Evolutionary conservation across 768 basidiomycete species (phyloP), one percentile per base, ranked within the genome.

Genomic region (Russula foetens): DNA sequence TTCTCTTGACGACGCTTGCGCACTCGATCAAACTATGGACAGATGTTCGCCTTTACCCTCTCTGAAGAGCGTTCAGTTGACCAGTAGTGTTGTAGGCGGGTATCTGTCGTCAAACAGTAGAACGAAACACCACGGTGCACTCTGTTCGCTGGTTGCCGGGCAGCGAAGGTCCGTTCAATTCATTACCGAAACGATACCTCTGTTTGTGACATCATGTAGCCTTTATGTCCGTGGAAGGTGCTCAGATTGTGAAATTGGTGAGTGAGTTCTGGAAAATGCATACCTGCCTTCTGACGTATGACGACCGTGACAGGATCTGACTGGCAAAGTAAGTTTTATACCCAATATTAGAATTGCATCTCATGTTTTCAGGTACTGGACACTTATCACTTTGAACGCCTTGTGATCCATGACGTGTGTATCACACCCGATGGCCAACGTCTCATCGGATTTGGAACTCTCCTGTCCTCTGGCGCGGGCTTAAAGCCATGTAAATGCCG

Each of bases 11-110:
- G 2, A 87, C 85, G 71, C 75, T 86, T 53, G 75, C 73, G 26
- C 77, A 81, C 54, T 83, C 81, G 14, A 76, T 88, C 61, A 89
- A 88, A 72, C 73, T 89, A 33, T 90, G 88, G 88, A 83, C 79
- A 24, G 81, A 84, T 73, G 87, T 85, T 56, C 41, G 76, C 71
- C 47, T 17, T n/a, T 45, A 5, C 15, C 7, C 9, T 17, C 33
- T 11, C 17, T 21, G 46, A 52, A 39, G 17, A 21, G 14, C 12
- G 39, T 29, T 48, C 49, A 33, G n/a, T 46, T 58, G 50, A 43
- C 51, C 33, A 17, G 47, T 43, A 38, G 58, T 55, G 56, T 51
- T 17, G 46, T 56, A 88, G 85, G 81, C 84, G 60, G 86, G 86
- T 53, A 83, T 86, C 38, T 87, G 85, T 67, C 78, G 75, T 57